phyloP scores from a whole-genome alignment of 139 green algal genomes.

The Dunaliella primolecta region DNA sequence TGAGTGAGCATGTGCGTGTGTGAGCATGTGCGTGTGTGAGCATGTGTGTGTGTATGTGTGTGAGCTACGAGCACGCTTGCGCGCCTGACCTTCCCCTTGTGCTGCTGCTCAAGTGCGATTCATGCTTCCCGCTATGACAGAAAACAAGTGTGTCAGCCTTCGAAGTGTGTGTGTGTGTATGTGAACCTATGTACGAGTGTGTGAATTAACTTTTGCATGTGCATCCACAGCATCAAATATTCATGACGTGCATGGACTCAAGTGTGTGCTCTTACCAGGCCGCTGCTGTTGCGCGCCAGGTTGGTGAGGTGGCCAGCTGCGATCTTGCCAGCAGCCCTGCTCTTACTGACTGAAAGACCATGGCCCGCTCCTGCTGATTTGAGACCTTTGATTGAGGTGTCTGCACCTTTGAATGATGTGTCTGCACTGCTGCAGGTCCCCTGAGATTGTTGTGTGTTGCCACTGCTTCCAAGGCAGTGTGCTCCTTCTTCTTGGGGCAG shows the following conservation, averaged over 20 bases:
- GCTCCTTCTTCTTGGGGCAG: too few relatives aligned
- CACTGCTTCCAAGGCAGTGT: too few relatives aligned
- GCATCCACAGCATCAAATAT: background rate
- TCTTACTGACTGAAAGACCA: background rate
- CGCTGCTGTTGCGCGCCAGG: conserved; percentile 47
- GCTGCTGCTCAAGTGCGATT: background rate
- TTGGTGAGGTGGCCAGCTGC: conserved; percentile 51
- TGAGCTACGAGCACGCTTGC: background rate
- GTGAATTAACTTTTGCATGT: background rate
- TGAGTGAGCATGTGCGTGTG: background rate
- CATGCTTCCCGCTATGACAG: too few relatives aligned
- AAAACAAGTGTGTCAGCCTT: background rate
- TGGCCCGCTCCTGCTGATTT: too few relatives aligned
- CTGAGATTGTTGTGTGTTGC: background rate
- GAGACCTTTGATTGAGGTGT: background rate
- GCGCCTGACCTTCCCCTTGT: background rate
- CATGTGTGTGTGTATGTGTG: background rate
- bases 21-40: background rate
- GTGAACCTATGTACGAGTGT: background rate
- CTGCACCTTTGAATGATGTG: background rate
- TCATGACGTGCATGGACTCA: background rate
- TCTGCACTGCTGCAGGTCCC: background rate
- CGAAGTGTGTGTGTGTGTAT: background rate
- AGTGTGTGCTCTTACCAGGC: background rate
- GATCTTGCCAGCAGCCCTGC: background rate